Evolutionary conservation across 345 rosid species (phyloP).

Genomic region (Noccaea caerulescens): DNA sequence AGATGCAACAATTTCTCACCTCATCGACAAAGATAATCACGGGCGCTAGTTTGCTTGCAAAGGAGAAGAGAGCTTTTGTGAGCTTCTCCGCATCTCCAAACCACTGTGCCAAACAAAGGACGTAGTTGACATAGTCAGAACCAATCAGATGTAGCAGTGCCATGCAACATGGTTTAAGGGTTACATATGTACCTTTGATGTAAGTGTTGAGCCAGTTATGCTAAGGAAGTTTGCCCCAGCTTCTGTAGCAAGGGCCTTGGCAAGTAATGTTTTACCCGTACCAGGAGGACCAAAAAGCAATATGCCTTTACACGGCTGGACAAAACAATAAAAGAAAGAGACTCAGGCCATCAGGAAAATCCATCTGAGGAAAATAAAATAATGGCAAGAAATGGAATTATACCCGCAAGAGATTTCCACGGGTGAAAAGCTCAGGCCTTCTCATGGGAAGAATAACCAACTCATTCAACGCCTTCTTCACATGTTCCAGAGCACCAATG

Average conservation of each 20-base stretch:
- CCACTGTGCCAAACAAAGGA: constrained; percentile 62
- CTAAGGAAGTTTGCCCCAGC: constrained; percentile 97
- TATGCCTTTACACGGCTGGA: constrained; percentile 97
- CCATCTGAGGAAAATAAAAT: constrained; percentile 1
- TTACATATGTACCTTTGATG: constrained; percentile 74
- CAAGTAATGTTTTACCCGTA: constrained; percentile 97
- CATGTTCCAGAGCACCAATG: constrained; percentile 96
- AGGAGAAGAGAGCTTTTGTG: constrained; percentile 93
- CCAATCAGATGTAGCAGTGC: not conserved
- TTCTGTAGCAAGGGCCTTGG: constrained; percentile 97
- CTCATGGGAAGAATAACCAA: constrained; percentile 99
- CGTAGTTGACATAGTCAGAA: constrained; percentile 27
- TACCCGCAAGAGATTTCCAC: constrained; percentile 89
- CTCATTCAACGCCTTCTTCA: constrained; percentile 88
- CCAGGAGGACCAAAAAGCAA: constrained; percentile 99
- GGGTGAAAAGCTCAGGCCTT: constrained; percentile 92
- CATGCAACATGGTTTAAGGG: not conserved
- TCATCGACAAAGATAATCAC: constrained; percentile 97
- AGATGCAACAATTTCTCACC: constrained; percentile 50
- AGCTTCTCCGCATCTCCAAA: constrained; percentile 99
- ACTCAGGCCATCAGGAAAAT: constrained; percentile 5
- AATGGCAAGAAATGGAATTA: constrained; percentile 3
- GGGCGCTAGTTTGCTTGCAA: constrained; percentile 91
- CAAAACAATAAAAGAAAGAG: constrained; percentile 27
- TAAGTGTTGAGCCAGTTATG: constrained; percentile 95